Evolutionary conservation across 345 rosid species (phyloP).

Genomic region (Eucalyptus victrix): DNA sequence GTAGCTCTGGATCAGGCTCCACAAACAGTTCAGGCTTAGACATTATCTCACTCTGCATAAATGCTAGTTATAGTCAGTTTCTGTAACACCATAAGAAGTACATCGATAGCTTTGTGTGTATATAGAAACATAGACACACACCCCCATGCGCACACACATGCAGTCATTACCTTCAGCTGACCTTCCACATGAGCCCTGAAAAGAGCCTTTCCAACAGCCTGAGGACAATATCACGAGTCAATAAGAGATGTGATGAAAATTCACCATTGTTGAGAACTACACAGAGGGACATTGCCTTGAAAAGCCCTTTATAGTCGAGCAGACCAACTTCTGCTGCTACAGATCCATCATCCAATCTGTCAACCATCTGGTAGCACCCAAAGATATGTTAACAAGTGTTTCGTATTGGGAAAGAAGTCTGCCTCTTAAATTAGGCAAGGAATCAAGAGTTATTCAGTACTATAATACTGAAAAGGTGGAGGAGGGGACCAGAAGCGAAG

Average conservation of each 20-base stretch:
- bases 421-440: background rate
- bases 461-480: background rate
- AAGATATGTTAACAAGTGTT: background rate
- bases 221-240: constrained; percentile 12
- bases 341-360: constrained; percentile 81
- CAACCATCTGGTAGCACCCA: constrained; percentile 64
- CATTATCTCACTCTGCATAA: constrained; percentile 83
- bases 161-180: constrained; percentile 66
- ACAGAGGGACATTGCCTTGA: constrained; percentile 45
- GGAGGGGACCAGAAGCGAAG: background rate
- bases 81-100: background rate
- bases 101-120: background rate
- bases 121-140: background rate
- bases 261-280: background rate
- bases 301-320: constrained; percentile 77
- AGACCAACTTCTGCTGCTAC: constrained; percentile 63
- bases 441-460: background rate
- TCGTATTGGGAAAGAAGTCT: background rate
- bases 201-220: constrained; percentile 96
- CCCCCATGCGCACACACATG: background rate
- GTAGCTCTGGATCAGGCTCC: constrained; percentile 92
- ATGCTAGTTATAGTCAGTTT: background rate
- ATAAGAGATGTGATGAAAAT: background rate
- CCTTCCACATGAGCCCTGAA: constrained; percentile 98
- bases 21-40: constrained; percentile 93